Base-by-base conservation (phyloP, 2,329 filamentous ascomycete species). In the Sporothrix pseudoabietina region DNA sequence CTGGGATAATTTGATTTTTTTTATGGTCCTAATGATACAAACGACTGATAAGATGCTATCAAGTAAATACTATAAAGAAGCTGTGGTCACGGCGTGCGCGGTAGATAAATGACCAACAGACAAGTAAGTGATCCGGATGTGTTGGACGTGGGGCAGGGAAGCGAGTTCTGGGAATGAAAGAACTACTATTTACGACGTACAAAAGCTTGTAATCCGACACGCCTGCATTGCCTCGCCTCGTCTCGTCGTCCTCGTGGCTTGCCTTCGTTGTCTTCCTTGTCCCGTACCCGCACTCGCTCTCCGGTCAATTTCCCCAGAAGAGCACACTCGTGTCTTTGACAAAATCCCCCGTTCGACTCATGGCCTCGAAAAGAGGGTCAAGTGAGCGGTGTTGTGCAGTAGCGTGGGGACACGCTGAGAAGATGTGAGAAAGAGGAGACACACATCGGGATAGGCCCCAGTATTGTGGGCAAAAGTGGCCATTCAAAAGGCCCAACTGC, bases 341-440 rank as follows among this genome's bases (percentile, higher is more conserved):
- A 59, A 32, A 32, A 35, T 10, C 35, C 12, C 9, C 65, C 65
- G 65, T 68, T 55, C 69, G 55, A 71, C 69, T 71, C 69, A 71
- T 52, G 41, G 39, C 9, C 61, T 35, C 16, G 30, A 59, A 19
- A 66, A n/a, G 32, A 61, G 44, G 19, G 39, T n/a, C n/a, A 65
- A 47, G 39, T 16, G 61, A 10, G 19, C 39, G 39, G 41, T 41
- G 55, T 54, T 55, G 69, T 71, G 69, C 55, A 71, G 69, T 63
- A 71, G 69, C 55, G 55, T 49, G 63, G 65, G 63, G 3, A 30
- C 41, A 44, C 8, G n/a, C 4, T 55, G 52, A 44, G 3, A 44
- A 12, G 14, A 14, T 49, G 44, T 16, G 44, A 16, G 44, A 49
- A 6, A 61, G 32, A 32, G 16, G 7, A 9, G 57, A 39, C 32